phyloP scores from a whole-genome alignment of 2,329 filamentous ascomycete genomes.

The Penicillium sp. region DNA sequence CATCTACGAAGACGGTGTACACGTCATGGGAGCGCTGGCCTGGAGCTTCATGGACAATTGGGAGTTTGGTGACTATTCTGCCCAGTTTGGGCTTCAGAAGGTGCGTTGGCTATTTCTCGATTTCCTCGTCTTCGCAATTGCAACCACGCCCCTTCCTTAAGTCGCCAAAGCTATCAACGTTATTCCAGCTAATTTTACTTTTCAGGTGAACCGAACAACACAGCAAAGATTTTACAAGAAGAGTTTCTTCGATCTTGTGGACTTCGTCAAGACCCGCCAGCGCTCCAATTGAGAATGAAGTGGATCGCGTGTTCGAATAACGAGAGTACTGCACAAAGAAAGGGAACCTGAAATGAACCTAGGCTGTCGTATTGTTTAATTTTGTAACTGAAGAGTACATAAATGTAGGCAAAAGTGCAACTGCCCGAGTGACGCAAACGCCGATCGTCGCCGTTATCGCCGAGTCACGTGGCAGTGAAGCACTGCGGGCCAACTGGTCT shows the following conservation, averaged over 20 bases:
- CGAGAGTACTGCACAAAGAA: background rate
- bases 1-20: constrained; percentile 56
- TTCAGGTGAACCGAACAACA: constrained; percentile 51
- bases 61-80: constrained; percentile 53
- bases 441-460: background rate
- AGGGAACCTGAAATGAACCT: too few species aligned
- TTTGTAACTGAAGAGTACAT: background rate
- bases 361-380: background rate
- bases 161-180: background rate
- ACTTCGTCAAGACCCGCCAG: constrained; percentile 44
- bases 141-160: too few species aligned
- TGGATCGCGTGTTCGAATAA: background rate
- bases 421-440: background rate
- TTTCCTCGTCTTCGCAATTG: too few species aligned
- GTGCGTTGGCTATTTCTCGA: background rate
- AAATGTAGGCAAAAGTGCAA: background rate
- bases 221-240: constrained; percentile 55
- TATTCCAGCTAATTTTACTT: background rate
- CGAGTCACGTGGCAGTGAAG: background rate
- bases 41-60: constrained; percentile 57
- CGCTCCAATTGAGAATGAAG: background rate
- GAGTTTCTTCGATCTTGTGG: constrained; percentile 58
- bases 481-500: background rate
- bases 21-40: constrained; percentile 54
- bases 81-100: constrained; percentile 57